Percentiles rank a stretch among this genome's conserved stretches.
Evolutionary conservation across 176 grass and related monocot species (phyloP).

Genomic region (Carex littledalei): DNA sequence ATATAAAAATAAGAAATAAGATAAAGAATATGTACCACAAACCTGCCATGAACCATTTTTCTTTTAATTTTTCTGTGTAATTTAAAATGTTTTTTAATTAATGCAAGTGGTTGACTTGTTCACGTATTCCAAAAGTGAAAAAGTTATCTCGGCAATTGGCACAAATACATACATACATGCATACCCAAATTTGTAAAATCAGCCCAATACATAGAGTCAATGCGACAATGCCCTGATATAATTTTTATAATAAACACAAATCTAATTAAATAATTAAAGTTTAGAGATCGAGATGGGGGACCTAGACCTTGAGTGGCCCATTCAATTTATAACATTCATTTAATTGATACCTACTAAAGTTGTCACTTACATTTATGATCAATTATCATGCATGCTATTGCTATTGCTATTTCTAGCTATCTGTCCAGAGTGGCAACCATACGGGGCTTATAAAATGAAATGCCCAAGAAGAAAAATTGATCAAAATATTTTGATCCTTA

Average conservation of each 20-base stretch:
- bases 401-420: too few relatives aligned
- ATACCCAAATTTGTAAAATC: background rate
- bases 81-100: background rate
- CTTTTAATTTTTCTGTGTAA: too few relatives aligned
- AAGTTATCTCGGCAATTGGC: background rate
- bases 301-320: background rate
- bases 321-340: background rate
- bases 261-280: background rate
- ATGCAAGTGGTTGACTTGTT: background rate
- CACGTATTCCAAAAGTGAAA: background rate
- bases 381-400: too few relatives aligned
- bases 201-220: slow-evolving; percentile 7
- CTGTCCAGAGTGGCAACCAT: background rate
- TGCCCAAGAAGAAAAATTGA: background rate
- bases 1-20: background rate
- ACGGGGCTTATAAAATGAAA: too few relatives aligned
- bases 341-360: background rate
- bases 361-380: too few relatives aligned
- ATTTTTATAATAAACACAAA: background rate
- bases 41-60: background rate
- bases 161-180: too few relatives aligned
- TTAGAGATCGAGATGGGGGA: background rate
- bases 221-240: background rate
- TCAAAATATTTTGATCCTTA: too few relatives aligned
- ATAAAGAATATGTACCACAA: background rate